These are phyloP conservation scores for Cercospora janseana DNA, from an alignment of 2,329 filamentous ascomycete genomes.

Conservation along the genomic window DNA sequence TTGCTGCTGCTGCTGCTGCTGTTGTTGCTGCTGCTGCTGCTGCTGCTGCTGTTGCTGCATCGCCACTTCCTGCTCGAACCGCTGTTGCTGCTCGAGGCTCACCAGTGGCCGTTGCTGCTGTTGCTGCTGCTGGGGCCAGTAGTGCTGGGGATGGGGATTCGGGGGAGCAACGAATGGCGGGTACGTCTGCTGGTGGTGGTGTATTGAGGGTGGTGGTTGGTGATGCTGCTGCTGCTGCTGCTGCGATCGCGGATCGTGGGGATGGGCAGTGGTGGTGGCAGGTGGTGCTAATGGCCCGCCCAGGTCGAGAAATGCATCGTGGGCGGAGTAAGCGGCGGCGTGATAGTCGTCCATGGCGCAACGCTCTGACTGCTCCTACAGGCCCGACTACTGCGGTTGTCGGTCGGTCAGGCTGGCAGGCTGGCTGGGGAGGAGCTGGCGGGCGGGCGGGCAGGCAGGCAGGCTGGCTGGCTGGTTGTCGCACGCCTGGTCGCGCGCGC, in stretches of 20 bases:
- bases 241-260: constrained; percentile 27
- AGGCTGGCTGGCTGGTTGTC: constrained; percentile 55
- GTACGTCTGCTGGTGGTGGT: constrained; percentile 4
- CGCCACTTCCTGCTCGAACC: constrained; percentile 22
- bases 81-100: constrained; percentile 23
- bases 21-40: constrained; percentile 31
- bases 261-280: constrained; percentile 28
- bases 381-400: constrained; percentile 2
- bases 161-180: constrained; percentile 4
- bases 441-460: constrained; percentile 30
- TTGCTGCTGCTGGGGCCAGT: constrained; percentile 7
- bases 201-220: constrained; percentile 7
- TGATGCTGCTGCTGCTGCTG: constrained; percentile 18
- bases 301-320: constrained; percentile 44
- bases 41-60: constrained; percentile 31
- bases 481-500: constrained; percentile 9
- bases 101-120: constrained; percentile 24
- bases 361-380: constrained; percentile 3
- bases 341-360: constrained; percentile 46
- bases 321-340: constrained; percentile 38
- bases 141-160: constrained; percentile 5
- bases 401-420: constrained; percentile 2
- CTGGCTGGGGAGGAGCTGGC: too few species aligned
- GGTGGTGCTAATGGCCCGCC: constrained; percentile 27
- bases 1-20: constrained; percentile 24